Conservation (phyloP, 257 asterid genomes). For the Forsythia viridissima region DNA sequence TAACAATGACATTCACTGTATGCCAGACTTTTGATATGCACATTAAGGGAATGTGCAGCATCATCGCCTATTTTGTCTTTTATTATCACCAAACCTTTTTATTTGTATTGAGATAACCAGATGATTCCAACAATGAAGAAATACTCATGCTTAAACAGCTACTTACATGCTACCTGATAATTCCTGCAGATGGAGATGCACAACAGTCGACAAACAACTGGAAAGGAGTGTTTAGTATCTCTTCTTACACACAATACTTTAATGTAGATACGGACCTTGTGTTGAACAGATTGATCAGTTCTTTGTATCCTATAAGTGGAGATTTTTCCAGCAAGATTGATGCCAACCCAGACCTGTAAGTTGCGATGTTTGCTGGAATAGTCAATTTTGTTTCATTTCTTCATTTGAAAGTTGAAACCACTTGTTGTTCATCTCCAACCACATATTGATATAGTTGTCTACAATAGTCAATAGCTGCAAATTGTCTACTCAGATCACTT, state of each 20-base stretch:
- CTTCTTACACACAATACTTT: constrained; percentile 86
- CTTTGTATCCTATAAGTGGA: constrained; percentile 78
- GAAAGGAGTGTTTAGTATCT: constrained; percentile 78
- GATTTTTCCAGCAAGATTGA: constrained; percentile 88
- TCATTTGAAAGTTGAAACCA: not conserved
- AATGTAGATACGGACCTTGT: constrained; percentile 90
- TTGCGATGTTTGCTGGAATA: constrained; percentile 15
- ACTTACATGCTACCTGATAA: constrained; percentile 11
- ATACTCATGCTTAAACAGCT: constrained; percentile 20
- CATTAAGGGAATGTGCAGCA: constrained; percentile 1
- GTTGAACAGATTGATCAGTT: constrained; percentile 85
- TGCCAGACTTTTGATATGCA: not conserved
- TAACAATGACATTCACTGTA: not conserved
- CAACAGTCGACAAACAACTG: constrained; percentile 69
- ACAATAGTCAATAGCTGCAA: not conserved
- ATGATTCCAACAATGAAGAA: not conserved
- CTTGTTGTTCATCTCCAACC: not conserved
- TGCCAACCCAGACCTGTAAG: constrained; percentile 99
- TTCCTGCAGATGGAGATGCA: constrained; percentile 65
- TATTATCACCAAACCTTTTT: constrained; percentile 2
- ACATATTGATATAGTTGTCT: not conserved
- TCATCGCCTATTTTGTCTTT: not conserved
- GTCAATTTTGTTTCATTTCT: not conserved
- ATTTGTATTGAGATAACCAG: not conserved
- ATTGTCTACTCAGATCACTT: not conserved